A percentile compares a stretch with the other conserved stretches of the same genome.
Conservation (phyloP, 257 asterid species). For the Nicotiana attenuata region DNA sequence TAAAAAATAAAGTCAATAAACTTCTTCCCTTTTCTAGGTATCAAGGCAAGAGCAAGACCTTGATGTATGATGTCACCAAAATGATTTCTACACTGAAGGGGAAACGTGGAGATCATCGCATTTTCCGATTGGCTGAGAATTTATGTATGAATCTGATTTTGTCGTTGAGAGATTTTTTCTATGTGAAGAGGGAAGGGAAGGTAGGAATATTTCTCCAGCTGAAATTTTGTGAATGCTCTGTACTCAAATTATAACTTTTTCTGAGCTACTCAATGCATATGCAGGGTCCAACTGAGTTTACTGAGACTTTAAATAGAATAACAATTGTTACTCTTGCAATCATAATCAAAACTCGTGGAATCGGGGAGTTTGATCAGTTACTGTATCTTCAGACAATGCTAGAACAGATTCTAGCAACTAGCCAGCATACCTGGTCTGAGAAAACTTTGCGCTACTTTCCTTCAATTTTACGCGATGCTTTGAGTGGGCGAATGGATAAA, state of each 20-base stretch:
- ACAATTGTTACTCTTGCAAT: conserved; percentile 80
- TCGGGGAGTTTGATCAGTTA: conserved; percentile 88
- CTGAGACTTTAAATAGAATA: conserved; percentile 89
- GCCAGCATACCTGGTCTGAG: conserved; percentile 99
- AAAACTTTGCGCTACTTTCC: conserved; percentile 92
- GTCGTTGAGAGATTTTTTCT: conserved; percentile 85
- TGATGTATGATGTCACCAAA: conserved; percentile 89
- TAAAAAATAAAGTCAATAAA: not conserved
- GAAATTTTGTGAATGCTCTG: conserved; percentile 19
- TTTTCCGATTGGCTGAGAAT: conserved; percentile 89
- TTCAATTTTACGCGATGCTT: conserved; percentile 72
- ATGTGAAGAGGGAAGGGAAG: conserved; percentile 94
- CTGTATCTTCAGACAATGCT: conserved; percentile 86
- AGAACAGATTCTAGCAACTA: conserved; percentile 86
- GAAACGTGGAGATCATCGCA: conserved; percentile 96
- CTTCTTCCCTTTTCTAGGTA: conserved; percentile 48
- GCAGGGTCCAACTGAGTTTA: conserved; percentile 97
- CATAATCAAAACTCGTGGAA: conserved; percentile 92
- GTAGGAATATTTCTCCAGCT: conserved; percentile 33
- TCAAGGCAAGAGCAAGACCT: conserved; percentile 90
- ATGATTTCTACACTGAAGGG: conserved; percentile 79
- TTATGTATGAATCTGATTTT: conserved; percentile 89
- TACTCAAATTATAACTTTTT: conserved; percentile 17
- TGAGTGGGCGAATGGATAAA: conserved; percentile 75
- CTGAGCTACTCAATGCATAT: not conserved